Evolutionary conservation across 2,329 filamentous ascomycete genomes (phyloP).

Genomic region (Colletotrichum simmondsii): DNA sequence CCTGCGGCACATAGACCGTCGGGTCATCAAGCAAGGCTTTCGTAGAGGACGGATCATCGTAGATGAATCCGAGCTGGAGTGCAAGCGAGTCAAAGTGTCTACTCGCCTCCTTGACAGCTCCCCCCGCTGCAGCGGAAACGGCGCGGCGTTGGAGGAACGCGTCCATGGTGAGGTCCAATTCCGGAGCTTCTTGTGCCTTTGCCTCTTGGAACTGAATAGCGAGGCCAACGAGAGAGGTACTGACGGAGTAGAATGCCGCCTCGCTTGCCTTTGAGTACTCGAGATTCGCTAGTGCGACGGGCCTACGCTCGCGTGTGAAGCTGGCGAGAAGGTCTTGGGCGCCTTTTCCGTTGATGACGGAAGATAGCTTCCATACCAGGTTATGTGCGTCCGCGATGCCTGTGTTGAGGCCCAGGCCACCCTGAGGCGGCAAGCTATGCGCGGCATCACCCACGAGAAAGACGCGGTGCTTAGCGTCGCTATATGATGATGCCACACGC

Average conservation of each 20-base stretch:
- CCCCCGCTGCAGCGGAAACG: neutral
- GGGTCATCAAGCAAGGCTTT: conserved; percentile 12
- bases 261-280: conserved; percentile 29
- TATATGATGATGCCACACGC: conserved; percentile 16
- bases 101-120: conserved; percentile 19
- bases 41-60: conserved; percentile 6
- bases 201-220: conserved; percentile 12
- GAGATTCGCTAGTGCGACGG: conserved; percentile 25
- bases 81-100: conserved; percentile 26
- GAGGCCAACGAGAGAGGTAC: conserved; percentile 16
- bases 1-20: conserved; percentile 6
- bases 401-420: conserved; percentile 69
- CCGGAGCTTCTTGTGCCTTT: neutral
- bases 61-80: conserved; percentile 26
- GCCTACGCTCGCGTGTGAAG: conserved; percentile 16
- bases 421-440: conserved; percentile 66
- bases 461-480: conserved; percentile 40
- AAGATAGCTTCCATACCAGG: conserved; percentile 59
- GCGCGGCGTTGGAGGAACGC: conserved; percentile 6
- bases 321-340: conserved; percentile 5
- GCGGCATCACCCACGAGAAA: conserved; percentile 66
- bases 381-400: conserved; percentile 67
- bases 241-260: conserved; percentile 26
- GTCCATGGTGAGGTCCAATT: conserved; percentile 11
- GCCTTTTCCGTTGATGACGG: conserved; percentile 5